A percentile compares a stretch with the other conserved stretches of the same genome.
Conservation (phyloP, 1,139 yeast genomes). For the Debaryomyces subglobosus region DNA sequence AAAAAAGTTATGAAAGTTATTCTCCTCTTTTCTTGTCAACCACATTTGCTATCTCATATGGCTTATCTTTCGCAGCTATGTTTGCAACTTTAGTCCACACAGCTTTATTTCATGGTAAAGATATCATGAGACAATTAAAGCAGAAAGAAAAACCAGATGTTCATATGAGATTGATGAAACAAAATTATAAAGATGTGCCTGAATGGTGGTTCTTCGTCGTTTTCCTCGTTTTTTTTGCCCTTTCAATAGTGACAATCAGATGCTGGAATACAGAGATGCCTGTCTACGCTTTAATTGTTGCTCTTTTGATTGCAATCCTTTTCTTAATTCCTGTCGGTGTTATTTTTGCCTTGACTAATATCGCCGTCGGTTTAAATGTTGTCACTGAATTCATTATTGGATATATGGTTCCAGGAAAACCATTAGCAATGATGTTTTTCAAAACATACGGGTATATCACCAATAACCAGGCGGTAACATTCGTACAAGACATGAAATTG, state of each 20-base stretch:
- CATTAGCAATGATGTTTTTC: constrained; percentile 58
- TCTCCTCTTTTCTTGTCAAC: constrained; percentile 52
- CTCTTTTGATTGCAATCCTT: constrained; percentile 53
- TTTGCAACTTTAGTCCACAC: constrained; percentile 49
- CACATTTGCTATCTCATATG: constrained; percentile 37
- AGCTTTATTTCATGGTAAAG: constrained; percentile 55
- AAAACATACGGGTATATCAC: constrained; percentile 68
- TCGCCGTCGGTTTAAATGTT: constrained; percentile 56
- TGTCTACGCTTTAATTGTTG: constrained; percentile 58
- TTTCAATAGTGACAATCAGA: constrained; percentile 50
- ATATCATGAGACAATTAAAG: constrained; percentile 43
- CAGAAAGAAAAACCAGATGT: constrained; percentile 36
- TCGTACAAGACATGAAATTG: constrained; percentile 34
- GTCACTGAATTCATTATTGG: constrained; percentile 64
- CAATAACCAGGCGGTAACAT: constrained; percentile 52
- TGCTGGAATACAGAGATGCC: constrained; percentile 52
- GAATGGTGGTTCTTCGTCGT: constrained; percentile 58
- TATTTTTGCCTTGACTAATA: constrained; percentile 57
- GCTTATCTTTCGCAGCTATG: constrained; percentile 59
- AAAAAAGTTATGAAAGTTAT: constrained; percentile 42
- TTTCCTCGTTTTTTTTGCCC: constrained; percentile 44
- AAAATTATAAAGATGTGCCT: constrained; percentile 60
- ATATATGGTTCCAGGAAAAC: constrained; percentile 65
- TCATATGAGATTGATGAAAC: constrained; percentile 41
- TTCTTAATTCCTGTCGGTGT: constrained; percentile 55